Evolutionary conservation across 495 filamentous ascomycete species (phyloP).

Genomic region (Podospora tetraspora): DNA sequence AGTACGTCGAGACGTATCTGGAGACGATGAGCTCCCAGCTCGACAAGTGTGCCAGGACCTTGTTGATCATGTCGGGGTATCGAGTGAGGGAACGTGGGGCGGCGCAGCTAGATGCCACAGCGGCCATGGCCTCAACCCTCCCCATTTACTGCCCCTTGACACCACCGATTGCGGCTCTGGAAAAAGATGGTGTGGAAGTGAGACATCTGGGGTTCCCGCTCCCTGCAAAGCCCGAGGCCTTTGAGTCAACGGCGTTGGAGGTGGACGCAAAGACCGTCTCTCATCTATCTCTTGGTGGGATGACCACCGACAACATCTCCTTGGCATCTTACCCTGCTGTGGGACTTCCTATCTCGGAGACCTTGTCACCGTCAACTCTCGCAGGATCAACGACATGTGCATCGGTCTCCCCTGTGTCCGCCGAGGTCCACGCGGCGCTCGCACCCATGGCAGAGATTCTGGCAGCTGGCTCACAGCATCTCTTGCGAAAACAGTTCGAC

Average conservation of each 20-base stretch:
- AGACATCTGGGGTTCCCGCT: background rate
- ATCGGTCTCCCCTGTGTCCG: background rate
- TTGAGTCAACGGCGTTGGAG: background rate
- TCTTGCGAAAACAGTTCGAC: background rate
- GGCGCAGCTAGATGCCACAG: background rate
- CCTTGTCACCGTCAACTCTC: background rate
- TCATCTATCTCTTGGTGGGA: background rate
- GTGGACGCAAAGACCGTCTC: background rate
- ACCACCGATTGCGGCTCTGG: background rate
- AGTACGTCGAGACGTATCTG: conserved; percentile 8
- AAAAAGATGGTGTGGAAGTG: background rate
- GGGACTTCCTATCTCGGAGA: too few relatives aligned
- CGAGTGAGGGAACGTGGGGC: background rate
- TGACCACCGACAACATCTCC: background rate
- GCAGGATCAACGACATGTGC: background rate
- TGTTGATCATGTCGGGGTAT: background rate
- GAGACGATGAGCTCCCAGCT: conserved; percentile 5
- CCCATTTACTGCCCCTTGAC: background rate
- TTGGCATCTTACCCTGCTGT: background rate
- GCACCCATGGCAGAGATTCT: background rate
- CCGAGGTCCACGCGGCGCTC: background rate
- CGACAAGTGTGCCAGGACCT: conserved; percentile 3
- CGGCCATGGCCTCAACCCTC: background rate
- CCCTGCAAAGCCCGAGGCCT: background rate
- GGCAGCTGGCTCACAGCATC: background rate